Conservation (phyloP, 2,329 filamentous ascomycete species). For the Elsinoe necatrix region DNA sequence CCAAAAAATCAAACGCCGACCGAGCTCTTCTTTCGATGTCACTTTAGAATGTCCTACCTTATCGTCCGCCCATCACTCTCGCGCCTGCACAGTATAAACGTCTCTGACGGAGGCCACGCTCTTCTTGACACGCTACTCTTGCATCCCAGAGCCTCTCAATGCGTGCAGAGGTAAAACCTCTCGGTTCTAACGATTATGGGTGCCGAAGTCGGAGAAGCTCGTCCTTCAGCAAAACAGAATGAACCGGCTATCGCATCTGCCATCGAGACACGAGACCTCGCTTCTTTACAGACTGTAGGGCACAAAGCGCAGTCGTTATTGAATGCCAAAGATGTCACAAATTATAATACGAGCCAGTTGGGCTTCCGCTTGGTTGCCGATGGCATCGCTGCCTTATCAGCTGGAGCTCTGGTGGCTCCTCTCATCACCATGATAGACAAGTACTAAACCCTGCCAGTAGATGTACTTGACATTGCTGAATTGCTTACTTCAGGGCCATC, state of each 20-base stretch:
- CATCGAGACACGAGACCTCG: constrained; percentile 15
- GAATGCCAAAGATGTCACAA: neutral
- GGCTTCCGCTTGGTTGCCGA: constrained; percentile 60
- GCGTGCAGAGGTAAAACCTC: constrained; percentile 16
- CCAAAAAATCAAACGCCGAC: neutral
- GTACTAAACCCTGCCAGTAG: constrained; percentile 38
- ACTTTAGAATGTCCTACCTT: neutral
- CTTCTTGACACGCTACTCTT: neutral
- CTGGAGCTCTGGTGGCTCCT: constrained; percentile 70
- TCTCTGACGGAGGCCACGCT: no score
- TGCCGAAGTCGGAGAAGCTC: constrained; percentile 22
- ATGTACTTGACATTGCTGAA: constrained; percentile 15
- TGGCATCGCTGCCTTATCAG: constrained; percentile 57
- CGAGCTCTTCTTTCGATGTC: neutral
- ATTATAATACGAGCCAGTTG: constrained; percentile 71
- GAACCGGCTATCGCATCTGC: constrained; percentile 8
- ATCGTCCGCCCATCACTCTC: neutral
- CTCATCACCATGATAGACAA: constrained; percentile 82
- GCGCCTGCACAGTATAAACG: neutral
- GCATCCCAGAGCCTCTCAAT: constrained; percentile 5
- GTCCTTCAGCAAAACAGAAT: constrained; percentile 11
- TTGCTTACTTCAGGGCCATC: constrained; percentile 49
- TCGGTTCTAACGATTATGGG: constrained; percentile 24
- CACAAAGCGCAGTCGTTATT: constrained; percentile 3
- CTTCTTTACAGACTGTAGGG: neutral